Evolutionary conservation across 176 grass and related monocot species (phyloP).

Genomic region (Oryza longistaminata): DNA sequence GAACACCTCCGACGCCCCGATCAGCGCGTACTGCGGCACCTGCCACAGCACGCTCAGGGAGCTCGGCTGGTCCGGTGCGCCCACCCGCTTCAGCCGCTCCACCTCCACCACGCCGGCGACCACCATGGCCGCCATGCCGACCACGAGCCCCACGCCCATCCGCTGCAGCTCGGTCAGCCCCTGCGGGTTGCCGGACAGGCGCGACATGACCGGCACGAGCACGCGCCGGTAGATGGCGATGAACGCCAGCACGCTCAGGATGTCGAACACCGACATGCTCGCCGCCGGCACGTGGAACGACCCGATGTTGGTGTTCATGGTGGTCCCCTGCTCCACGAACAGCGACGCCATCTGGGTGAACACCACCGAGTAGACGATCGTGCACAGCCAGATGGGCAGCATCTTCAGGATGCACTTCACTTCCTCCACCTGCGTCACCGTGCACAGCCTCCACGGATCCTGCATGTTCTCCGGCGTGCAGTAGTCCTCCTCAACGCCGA

Average conservation of each 20-base stretch:
- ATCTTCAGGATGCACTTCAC: conserved; percentile 79
- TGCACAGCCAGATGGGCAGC: conserved; percentile 90
- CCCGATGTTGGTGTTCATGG: conserved; percentile 68
- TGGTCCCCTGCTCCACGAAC: conserved; percentile 82
- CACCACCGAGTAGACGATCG: conserved; percentile 83
- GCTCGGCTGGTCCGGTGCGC: conserved; percentile 38
- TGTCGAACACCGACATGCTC: conserved; percentile 90
- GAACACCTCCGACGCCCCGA: conserved; percentile 85
- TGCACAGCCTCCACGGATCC: conserved; percentile 56
- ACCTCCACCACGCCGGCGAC: conserved; percentile 66
- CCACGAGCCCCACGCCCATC: conserved; percentile 73
- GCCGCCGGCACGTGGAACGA: conserved; percentile 72
- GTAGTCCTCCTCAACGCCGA: conserved; percentile 37
- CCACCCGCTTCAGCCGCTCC: conserved; percentile 53
- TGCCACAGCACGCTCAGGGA: conserved; percentile 76
- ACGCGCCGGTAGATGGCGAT: conserved; percentile 63
- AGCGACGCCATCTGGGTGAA: conserved; percentile 92
- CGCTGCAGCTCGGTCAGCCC: conserved; percentile 80
- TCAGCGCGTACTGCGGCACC: conserved; percentile 76
- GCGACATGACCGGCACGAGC: conserved; percentile 47
- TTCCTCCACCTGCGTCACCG: conserved; percentile 90
- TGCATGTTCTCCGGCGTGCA: conserved; percentile 18
- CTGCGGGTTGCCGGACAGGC: conserved; percentile 54
- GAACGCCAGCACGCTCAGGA: conserved; percentile 69
- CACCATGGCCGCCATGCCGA: conserved; percentile 74